Percentiles rank a stretch among this genome's conserved stretches.
Conservation (phyloP, 169 alveolate species). For the Condylostoma magnum region DNA sequence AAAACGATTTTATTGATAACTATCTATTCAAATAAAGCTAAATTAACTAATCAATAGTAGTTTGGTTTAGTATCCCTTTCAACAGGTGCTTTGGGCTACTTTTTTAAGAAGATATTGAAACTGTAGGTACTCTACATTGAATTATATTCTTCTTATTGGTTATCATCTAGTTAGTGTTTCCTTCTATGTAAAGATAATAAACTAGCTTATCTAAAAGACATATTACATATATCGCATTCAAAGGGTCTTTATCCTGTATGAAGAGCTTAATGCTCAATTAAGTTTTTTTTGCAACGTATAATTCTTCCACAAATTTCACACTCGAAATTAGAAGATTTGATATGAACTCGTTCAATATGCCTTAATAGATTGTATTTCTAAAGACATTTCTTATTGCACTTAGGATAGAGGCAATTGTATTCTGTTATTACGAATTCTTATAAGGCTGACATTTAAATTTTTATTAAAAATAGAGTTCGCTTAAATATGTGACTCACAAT, state of each 20-base stretch:
- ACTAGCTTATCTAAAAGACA: slow-evolving; percentile 15
- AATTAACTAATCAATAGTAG: too few relatives aligned
- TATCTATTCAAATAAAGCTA: too few relatives aligned
- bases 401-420: slow-evolving; percentile 10
- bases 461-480: too few relatives aligned
- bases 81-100: too few relatives aligned
- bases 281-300: not conserved
- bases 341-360: slow-evolving; percentile 17
- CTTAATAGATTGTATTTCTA: slow-evolving; percentile 10
- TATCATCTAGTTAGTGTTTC: not conserved
- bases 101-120: too few relatives aligned
- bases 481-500: too few relatives aligned
- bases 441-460: too few relatives aligned
- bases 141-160: too few relatives aligned
- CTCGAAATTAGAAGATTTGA: not conserved
- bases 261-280: slow-evolving; percentile 8
- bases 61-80: too few relatives aligned
- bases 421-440: too few relatives aligned
- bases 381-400: slow-evolving; percentile 6
- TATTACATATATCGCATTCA: not conserved
- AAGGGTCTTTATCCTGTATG: slow-evolving; percentile 15
- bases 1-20: too few relatives aligned
- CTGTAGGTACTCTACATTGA: too few relatives aligned
- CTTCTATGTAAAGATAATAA: slow-evolving; percentile 18
- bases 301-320: not conserved